phyloP scores from a whole-genome alignment of 139 green algal genomes.

The Auxenochlorella protothecoides region DNA sequence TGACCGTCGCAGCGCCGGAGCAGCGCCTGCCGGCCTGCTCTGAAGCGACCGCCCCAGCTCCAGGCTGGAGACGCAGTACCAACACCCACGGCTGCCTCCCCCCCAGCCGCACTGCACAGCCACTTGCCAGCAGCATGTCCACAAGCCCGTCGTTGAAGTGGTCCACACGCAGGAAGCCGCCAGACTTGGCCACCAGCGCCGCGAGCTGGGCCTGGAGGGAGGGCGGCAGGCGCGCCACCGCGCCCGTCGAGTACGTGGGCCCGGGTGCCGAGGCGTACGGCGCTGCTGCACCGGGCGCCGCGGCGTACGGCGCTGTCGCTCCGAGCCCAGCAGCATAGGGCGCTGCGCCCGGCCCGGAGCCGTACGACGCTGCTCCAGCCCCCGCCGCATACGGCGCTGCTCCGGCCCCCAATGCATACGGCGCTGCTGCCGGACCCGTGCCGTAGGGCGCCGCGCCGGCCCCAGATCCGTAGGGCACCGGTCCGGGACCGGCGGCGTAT shows the following conservation, averaged over 20 bases:
- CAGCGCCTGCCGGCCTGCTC: neutral
- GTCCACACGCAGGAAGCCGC: constrained; percentile 10
- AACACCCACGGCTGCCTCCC: neutral
- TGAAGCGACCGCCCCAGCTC: too few relatives aligned
- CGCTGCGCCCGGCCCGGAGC: neutral
- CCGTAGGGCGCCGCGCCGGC: too few relatives aligned
- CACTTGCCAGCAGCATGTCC: constrained; percentile 5
- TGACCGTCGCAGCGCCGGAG: neutral
- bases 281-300: constrained; percentile 3
- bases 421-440: too few relatives aligned
- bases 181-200: neutral
- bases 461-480: too few relatives aligned
- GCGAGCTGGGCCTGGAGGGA: constrained; percentile 10
- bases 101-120: neutral
- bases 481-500: too few relatives aligned
- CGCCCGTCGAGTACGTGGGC: constrained; percentile 1
- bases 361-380: neutral
- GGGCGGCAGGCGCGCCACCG: constrained; percentile 2
- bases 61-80: too few relatives aligned
- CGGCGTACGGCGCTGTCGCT: neutral
- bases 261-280: neutral
- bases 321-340: too few relatives aligned
- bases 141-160: constrained; percentile 15
- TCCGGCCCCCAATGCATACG: too few relatives aligned
- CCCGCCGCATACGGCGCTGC: too few relatives aligned